Evolutionary conservation across 805 yeast species (phyloP).

Genomic region (Spathaspora sp.): DNA sequence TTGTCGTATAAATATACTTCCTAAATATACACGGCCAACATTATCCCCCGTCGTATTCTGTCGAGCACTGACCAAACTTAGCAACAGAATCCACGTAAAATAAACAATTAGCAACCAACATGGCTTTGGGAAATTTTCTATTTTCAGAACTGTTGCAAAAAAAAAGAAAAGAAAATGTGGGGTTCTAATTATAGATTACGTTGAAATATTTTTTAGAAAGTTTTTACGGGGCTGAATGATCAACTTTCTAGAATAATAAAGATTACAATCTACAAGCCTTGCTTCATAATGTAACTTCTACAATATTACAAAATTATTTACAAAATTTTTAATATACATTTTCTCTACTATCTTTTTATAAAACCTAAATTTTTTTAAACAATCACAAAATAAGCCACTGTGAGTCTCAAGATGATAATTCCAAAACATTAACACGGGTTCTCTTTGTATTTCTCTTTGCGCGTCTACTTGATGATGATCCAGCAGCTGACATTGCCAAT

Average conservation of each 20-base stretch:
- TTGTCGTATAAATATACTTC: not conserved
- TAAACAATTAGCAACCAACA: not conserved
- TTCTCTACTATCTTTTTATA: not conserved
- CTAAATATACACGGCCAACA: not conserved
- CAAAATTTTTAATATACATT: not conserved
- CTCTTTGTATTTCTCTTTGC: conserved; percentile 30
- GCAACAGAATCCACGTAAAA: not conserved
- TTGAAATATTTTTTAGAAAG: not conserved
- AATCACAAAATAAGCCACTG: not conserved
- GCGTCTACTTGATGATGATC: conserved; percentile 17
- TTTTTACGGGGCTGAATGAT: too few relatives aligned
- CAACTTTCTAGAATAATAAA: not conserved
- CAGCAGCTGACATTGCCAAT: conserved; percentile 26
- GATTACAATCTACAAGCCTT: too few relatives aligned
- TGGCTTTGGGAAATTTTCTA: not conserved
- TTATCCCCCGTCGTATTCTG: too few relatives aligned
- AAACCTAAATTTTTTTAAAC: not conserved
- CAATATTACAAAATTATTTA: not conserved
- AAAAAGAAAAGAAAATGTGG: not conserved
- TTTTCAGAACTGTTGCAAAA: too few relatives aligned
- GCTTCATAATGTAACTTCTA: not conserved
- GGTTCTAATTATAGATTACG: not conserved
- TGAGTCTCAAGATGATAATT: conserved; percentile 11
- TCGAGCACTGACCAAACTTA: not conserved
- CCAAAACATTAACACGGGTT: conserved; percentile 30